Evolutionary conservation across 108 stramenopile genomes (phyloP).

Genomic region (Nitzschia sp.): DNA sequence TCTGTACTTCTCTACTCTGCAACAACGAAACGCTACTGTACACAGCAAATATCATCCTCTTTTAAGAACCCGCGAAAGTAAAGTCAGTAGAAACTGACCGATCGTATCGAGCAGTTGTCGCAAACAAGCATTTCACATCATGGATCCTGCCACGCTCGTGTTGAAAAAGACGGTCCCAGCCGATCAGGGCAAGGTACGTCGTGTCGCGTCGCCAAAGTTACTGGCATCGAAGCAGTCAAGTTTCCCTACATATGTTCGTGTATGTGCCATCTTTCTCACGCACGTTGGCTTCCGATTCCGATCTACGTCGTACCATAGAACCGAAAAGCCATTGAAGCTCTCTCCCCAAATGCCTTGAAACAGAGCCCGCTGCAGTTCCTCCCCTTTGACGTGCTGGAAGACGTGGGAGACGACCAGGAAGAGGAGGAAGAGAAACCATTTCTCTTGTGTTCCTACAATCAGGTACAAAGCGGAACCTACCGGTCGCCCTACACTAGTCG

Average conservation of each 20-base stretch:
- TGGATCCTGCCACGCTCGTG: slow-evolving; percentile 23
- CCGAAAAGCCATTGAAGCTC: slow-evolving; percentile 13
- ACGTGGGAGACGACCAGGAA: background rate
- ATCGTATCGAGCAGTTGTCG: no score
- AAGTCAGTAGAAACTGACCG: no score
- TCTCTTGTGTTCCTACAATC: slow-evolving; percentile 45
- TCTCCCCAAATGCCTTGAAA: background rate
- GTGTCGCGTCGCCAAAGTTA: no score
- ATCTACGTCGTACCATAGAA: background rate
- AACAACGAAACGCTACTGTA: no score
- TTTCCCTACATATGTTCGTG: no score
- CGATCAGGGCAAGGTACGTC: slow-evolving; percentile 40
- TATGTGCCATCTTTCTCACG: no score
- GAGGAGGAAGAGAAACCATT: slow-evolving; percentile 39
- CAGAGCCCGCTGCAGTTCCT: slow-evolving; percentile 5
- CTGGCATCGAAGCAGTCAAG: no score
- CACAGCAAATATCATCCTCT: no score
- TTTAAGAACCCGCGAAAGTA: no score
- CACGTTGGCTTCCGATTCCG: background rate
- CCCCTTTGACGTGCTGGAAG: slow-evolving; percentile 11
- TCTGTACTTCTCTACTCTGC: no score
- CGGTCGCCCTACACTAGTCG: slow-evolving; percentile 67
- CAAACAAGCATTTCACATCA: background rate
- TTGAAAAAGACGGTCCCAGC: slow-evolving; percentile 36
- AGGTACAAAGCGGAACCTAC: slow-evolving; percentile 35